A percentile compares a stretch with the other conserved stretches of the same genome.
Evolutionary conservation across 768 basidiomycete genomes (phyloP).

Genomic region (Boletus sensibilis): DNA sequence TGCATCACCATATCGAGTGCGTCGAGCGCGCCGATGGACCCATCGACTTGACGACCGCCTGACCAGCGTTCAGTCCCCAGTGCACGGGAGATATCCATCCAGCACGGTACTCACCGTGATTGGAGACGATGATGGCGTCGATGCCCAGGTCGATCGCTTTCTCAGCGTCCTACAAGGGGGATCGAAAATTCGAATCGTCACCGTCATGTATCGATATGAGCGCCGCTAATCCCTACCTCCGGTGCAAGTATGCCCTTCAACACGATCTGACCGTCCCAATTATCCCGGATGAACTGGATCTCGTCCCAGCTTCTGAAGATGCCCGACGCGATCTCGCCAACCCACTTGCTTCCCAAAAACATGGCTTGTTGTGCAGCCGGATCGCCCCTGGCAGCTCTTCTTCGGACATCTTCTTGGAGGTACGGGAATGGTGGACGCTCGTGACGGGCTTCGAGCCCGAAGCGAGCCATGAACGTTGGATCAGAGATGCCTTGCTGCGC

Average conservation of each 20-base stretch:
- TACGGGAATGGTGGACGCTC: constrained; percentile 37
- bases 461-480: constrained; percentile 45
- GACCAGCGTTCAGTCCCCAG: neutral
- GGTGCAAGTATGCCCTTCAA: constrained; percentile 44
- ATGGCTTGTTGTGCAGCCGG: constrained; percentile 26
- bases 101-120: constrained; percentile 54
- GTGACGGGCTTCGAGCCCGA: constrained; percentile 30
- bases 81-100: neutral
- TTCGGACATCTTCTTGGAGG: constrained; percentile 28
- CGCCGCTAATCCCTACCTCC: constrained; percentile 1
- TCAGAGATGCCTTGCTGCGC: constrained; percentile 43
- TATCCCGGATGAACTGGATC: constrained; percentile 40
- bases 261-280: constrained; percentile 51
- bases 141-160: constrained; percentile 61
- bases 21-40: constrained; percentile 69
- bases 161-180: constrained; percentile 40
- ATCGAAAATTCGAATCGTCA: neutral
- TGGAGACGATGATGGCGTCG: constrained; percentile 78
- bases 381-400: constrained; percentile 31
- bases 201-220: neutral
- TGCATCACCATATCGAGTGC: constrained; percentile 67
- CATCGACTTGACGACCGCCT: constrained; percentile 79
- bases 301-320: constrained; percentile 46
- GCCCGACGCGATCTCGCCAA: constrained; percentile 39
- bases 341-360: constrained; percentile 39